Base-by-base conservation (phyloP, 2,329 filamentous ascomycete species). In the Neurospora sp. region DNA sequence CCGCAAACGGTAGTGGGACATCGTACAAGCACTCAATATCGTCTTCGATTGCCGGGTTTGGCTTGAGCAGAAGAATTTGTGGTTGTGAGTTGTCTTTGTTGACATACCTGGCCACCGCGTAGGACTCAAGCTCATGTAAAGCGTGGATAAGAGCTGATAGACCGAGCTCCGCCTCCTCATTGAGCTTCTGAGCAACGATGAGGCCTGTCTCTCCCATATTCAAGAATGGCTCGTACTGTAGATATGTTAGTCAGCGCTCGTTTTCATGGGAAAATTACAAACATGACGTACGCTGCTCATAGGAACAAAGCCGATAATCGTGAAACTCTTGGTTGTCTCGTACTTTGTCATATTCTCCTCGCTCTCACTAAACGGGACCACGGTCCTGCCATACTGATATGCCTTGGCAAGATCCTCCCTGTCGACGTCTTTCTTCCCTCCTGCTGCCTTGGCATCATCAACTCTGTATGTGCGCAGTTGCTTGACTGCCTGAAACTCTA, bases 331-430 rank as follows among this genome's bases (percentile, higher is more conserved):
- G 10, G 82, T 80, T 0, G 93, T 96, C 76, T 96, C 90, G 40
- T 97, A 85, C 73, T 91, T 93, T n/a, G 93, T 97, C 70, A 97
- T 89, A 74, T 94, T 93, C 78, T 91, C 87, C 76, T 99, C 95
- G 0, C 91, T 91, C 75, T 94, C 90, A 73, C 89, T 92, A 74
- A 99, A 97, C 74, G 91, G 90, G 1, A 99, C 95, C 2, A 92
- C 93, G 0, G 95, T 97, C 70, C 93, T 87, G 66, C 96, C 96
- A 78, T 99, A 99, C 76, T 93, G 90, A 76, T 95, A 99, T 0
- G 96, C 96, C 78, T 93, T 97, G n/a, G 93, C 93, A 43, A 99
- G 84, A 17, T 93, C 88, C 15, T 97, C 93, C 70, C 89, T 89
- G 38, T 91, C 88, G 36, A 99, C 89, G 68, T 97, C 93, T 69